Evolutionary conservation across 305 asterid species (phyloP).

Genomic region (Solanum chacoense): DNA sequence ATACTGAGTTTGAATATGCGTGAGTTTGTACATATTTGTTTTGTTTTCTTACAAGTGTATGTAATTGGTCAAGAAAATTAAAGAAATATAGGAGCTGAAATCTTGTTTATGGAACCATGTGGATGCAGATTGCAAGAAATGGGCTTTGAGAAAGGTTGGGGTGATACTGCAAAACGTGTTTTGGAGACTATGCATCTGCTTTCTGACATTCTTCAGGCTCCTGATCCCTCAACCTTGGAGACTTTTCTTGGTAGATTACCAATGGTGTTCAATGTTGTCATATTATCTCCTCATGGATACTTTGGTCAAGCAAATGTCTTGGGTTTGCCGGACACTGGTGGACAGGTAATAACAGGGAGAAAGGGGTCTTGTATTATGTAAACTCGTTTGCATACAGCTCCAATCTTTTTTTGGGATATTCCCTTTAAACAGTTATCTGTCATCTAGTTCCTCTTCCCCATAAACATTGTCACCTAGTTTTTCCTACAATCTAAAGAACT

Average conservation of each 20-base stretch:
- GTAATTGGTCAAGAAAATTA: background rate
- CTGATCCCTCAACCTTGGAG: slow-evolving; percentile 80
- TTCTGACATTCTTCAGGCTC: slow-evolving; percentile 92
- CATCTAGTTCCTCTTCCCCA: background rate
- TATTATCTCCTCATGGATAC: slow-evolving; percentile 85
- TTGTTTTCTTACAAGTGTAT: background rate
- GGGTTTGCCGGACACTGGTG: slow-evolving; percentile 99
- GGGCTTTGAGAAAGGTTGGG: slow-evolving; percentile 99
- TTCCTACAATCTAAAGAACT: background rate
- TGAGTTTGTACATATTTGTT: slow-evolving; percentile 24
- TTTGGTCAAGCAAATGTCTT: slow-evolving; percentile 98
- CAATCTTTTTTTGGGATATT: background rate
- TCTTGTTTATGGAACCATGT: background rate
- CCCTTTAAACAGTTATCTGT: background rate
- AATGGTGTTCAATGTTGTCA: slow-evolving; percentile 89
- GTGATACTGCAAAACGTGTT: slow-evolving; percentile 72
- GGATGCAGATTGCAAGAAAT: slow-evolving; percentile 75
- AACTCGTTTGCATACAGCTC: background rate
- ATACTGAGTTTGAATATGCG: slow-evolving; percentile 74
- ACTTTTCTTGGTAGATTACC: slow-evolving; percentile 90
- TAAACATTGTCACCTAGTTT: background rate
- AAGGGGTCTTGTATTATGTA: background rate
- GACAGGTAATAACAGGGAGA: slow-evolving; percentile 55
- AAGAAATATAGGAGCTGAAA: background rate
- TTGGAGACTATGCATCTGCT: slow-evolving; percentile 82